phyloP scores from a whole-genome alignment of 345 rosid genomes.

The Salix suchowensis region DNA sequence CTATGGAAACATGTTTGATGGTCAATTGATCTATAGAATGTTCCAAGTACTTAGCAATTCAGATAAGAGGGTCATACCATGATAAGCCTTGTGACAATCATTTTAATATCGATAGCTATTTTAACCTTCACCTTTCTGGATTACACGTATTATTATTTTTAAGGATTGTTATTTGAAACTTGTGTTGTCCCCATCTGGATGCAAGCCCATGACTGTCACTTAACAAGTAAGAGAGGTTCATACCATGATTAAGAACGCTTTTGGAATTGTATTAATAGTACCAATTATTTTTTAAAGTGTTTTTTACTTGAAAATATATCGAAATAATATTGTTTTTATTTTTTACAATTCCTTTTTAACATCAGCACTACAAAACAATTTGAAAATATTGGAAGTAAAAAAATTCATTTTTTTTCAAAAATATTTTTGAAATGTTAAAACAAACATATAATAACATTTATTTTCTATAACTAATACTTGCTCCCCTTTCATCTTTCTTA shows the following conservation, averaged over 20 bases:
- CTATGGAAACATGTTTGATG: background rate
- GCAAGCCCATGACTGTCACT: background rate
- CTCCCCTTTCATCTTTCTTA: background rate
- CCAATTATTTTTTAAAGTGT: too few relatives aligned
- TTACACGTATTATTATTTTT: background rate
- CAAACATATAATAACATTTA: background rate
- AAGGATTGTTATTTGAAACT: background rate
- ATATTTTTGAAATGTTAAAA: too few relatives aligned
- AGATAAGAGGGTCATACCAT: background rate
- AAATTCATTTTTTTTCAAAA: too few relatives aligned
- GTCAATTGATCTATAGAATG: background rate
- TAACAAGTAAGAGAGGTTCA: background rate
- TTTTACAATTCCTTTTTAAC: too few relatives aligned
- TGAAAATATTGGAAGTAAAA: too few relatives aligned
- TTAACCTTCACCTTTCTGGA: background rate
- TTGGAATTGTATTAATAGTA: too few relatives aligned
- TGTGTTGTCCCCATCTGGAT: background rate
- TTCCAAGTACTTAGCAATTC: background rate
- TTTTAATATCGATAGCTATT: background rate
- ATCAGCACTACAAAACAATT: too few relatives aligned
- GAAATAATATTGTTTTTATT: too few relatives aligned
- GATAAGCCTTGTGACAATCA: background rate
- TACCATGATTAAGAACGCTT: background rate
- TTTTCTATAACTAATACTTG: background rate
- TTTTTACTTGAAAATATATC: too few relatives aligned